phyloP scores from a whole-genome alignment of 352 stramenopile species.

The Phytophthora quininea region DNA sequence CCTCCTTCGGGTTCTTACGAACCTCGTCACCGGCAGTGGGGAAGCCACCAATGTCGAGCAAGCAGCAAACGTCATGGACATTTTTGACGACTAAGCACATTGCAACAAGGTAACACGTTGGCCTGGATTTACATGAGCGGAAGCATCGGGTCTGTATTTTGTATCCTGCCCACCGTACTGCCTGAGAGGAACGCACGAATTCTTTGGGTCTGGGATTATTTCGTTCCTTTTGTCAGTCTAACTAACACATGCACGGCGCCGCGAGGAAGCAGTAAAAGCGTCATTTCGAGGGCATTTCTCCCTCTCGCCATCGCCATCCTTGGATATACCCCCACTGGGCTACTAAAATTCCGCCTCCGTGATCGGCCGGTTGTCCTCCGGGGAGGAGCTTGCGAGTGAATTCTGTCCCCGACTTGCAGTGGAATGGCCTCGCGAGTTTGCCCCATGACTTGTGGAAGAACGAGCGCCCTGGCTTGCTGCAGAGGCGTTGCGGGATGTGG shows the following conservation, averaged over 20 bases:
- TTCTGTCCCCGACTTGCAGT: slow-evolving; percentile 37
- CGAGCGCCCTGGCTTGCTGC: neutral
- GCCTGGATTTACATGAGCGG: neutral
- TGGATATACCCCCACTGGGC: slow-evolving; percentile 24
- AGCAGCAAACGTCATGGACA: slow-evolving; percentile 38
- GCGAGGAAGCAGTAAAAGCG: slow-evolving; percentile 25
- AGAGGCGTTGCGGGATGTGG: neutral
- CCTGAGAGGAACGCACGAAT: slow-evolving; percentile 14
- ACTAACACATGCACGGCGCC: slow-evolving; percentile 33
- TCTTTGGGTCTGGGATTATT: slow-evolving; percentile 40
- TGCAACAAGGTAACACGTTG: neutral
- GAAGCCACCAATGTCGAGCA: slow-evolving; percentile 11
- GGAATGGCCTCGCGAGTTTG: slow-evolving; percentile 25
- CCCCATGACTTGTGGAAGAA: slow-evolving; percentile 14
- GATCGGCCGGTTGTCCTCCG: slow-evolving; percentile 34
- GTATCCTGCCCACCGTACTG: slow-evolving; percentile 1
- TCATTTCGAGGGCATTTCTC: slow-evolving; percentile 16
- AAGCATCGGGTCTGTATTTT: slow-evolving; percentile 1
- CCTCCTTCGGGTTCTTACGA: slow-evolving; percentile 26
- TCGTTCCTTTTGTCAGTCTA: slow-evolving; percentile 44
- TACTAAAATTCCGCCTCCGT: slow-evolving; percentile 51
- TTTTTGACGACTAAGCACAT: slow-evolving; percentile 47
- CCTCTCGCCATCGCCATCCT: slow-evolving; percentile 18
- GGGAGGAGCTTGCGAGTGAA: slow-evolving; percentile 36
- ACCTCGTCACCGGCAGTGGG: slow-evolving; percentile 8